Conservation (phyloP, 805 yeast species). For the Starmerella potacharoeniae region DNA sequence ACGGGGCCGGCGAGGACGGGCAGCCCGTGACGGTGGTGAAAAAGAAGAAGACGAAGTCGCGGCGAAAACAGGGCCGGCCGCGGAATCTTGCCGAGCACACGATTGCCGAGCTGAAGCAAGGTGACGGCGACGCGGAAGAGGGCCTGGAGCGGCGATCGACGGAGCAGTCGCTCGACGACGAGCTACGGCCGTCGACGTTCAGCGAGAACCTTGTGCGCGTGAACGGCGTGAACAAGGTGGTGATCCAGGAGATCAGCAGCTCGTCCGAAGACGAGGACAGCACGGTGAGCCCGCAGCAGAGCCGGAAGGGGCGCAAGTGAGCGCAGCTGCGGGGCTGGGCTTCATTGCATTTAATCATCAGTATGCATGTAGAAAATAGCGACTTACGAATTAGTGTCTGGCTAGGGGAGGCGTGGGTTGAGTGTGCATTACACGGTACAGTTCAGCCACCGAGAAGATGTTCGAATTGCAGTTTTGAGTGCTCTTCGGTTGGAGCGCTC, state of each 20-base stretch:
- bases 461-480: too few species aligned
- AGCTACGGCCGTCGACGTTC: constrained; percentile 43
- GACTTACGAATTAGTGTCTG: too few species aligned
- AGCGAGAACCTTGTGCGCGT: constrained; percentile 74
- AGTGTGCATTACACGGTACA: too few species aligned
- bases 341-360: background rate
- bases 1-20: background rate
- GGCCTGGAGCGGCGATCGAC: background rate
- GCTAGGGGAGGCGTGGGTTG: too few species aligned
- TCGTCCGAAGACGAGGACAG: constrained; percentile 2
- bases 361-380: too few species aligned
- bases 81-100: background rate
- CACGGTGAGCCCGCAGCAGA: background rate
- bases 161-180: constrained; percentile 15
- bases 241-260: constrained; percentile 34
- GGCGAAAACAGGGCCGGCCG: background rate
- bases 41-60: background rate
- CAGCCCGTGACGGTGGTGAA: background rate
- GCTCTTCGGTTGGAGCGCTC: too few species aligned
- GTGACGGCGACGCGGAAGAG: background rate
- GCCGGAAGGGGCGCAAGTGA: background rate
- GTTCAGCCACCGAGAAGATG: too few species aligned
- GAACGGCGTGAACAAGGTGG: constrained; percentile 75
- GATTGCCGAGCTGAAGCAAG: background rate
- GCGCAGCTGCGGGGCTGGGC: background rate